These are phyloP conservation scores for Sclerotiophoma versabilis DNA, from an alignment of 2,329 filamentous ascomycete genomes.

Conservation along the genomic window DNA sequence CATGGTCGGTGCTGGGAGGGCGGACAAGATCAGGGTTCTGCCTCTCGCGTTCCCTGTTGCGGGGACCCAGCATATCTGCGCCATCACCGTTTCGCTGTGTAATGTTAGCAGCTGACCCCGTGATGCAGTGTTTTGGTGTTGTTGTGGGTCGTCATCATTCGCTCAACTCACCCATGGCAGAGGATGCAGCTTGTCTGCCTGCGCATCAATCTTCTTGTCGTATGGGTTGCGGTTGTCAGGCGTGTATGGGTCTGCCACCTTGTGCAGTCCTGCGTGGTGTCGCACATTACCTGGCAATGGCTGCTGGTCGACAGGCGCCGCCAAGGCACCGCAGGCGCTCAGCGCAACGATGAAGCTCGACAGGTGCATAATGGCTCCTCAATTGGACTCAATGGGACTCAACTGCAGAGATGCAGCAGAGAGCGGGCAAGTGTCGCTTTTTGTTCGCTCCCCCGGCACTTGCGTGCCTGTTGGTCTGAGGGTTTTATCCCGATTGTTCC, in stretches of 20 bases:
- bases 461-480: background rate
- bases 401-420: constrained; percentile 12
- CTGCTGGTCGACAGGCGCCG: constrained; percentile 47
- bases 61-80: constrained; percentile 71
- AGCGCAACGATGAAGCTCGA: constrained; percentile 39
- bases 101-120: constrained; percentile 16
- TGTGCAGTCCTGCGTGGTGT: constrained; percentile 36
- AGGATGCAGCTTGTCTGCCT: constrained; percentile 68
- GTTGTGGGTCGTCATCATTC: background rate
- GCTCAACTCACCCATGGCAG: constrained; percentile 58
- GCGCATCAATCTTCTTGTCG: constrained; percentile 67
- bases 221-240: constrained; percentile 67
- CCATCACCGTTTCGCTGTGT: constrained; percentile 61
- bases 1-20: constrained; percentile 76
- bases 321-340: constrained; percentile 34
- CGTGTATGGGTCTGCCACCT: constrained; percentile 60
- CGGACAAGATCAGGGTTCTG: constrained; percentile 76
- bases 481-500: constrained; percentile 9
- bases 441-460: constrained; percentile 7
- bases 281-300: constrained; percentile 41
- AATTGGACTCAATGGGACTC: constrained; percentile 26
- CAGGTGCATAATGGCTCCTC: constrained; percentile 37
- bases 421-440: background rate
- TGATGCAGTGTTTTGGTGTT: constrained; percentile 3
- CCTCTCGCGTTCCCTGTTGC: constrained; percentile 70